Conservation (phyloP, 768 basidiomycete genomes). For the Coprinopsis strossmayeri region DNA sequence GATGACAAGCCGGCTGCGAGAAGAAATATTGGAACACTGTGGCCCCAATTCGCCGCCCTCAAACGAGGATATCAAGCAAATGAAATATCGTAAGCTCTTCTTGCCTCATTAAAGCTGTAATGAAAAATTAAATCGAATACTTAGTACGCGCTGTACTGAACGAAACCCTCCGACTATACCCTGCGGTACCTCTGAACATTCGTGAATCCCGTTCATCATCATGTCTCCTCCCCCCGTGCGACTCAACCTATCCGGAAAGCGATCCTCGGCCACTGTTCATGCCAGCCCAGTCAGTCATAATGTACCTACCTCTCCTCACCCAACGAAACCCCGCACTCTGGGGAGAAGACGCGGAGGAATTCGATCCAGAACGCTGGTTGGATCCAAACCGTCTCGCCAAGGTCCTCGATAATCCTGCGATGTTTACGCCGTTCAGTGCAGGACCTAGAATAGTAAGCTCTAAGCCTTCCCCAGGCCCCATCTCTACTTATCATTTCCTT, state of each 20-base stretch:
- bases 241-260: conserved; percentile 34
- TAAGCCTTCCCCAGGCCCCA: background rate
- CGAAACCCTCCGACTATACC: conserved; percentile 72
- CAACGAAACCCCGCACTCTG: conserved; percentile 65
- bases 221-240: conserved; percentile 46
- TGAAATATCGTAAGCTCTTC: conserved; percentile 54
- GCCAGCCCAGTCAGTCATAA: conserved; percentile 49
- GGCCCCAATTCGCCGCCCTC: conserved; percentile 43
- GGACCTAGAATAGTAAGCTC: conserved; percentile 51
- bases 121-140: no score
- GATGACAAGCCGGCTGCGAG: conserved; percentile 42
- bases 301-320: conserved; percentile 54
- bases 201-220: conserved; percentile 47
- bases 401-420: conserved; percentile 54
- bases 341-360: conserved; percentile 73
- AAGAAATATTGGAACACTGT: conserved; percentile 54
- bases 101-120: background rate
- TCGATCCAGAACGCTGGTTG: conserved; percentile 76
- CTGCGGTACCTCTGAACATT: conserved; percentile 70
- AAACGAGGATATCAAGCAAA: conserved; percentile 47
- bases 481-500: background rate
- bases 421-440: conserved; percentile 70
- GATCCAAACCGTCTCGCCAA: conserved; percentile 44
- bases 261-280: conserved; percentile 45
- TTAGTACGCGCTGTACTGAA: conserved; percentile 72